phyloP scores from a whole-genome alignment of 2,329 filamentous ascomycete species.

The Diaporthe sp. region DNA sequence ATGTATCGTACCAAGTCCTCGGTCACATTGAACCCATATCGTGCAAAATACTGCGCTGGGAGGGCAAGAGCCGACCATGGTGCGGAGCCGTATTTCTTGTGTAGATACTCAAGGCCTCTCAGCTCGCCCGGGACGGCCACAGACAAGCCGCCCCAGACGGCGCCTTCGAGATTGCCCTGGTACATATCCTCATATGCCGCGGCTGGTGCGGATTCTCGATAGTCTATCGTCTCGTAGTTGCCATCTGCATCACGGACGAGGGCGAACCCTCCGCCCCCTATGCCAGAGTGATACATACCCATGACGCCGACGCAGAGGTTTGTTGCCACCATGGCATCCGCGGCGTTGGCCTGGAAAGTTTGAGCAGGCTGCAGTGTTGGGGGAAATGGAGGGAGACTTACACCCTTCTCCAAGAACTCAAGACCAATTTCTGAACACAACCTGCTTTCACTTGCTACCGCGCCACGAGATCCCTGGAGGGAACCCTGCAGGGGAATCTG shows the following conservation, averaged over 20 bases:
- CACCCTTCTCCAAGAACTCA: slow-evolving; percentile 68
- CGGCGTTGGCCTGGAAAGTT: slow-evolving; percentile 73
- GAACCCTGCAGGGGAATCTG: slow-evolving; percentile 7
- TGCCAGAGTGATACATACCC: slow-evolving; percentile 83
- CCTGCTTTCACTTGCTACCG: slow-evolving; percentile 77
- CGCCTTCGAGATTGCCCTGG: slow-evolving; percentile 74
- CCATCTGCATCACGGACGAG: slow-evolving; percentile 80
- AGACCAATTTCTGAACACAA: slow-evolving; percentile 79
- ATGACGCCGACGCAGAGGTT: slow-evolving; percentile 82
- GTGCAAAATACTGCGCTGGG: slow-evolving; percentile 80
- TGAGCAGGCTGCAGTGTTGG: neutral
- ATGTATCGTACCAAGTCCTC: slow-evolving; percentile 83
- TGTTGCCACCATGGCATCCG: slow-evolving; percentile 80
- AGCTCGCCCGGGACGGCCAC: slow-evolving; percentile 81
- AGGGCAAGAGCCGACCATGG: slow-evolving; percentile 79
- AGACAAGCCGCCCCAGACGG: slow-evolving; percentile 79
- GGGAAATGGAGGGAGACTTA: slow-evolving; percentile 46
- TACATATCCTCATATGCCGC: slow-evolving; percentile 90
- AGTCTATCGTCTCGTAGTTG: slow-evolving; percentile 89
- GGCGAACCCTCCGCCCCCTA: slow-evolving; percentile 93
- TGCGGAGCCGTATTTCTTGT: slow-evolving; percentile 76
- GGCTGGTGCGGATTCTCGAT: slow-evolving; percentile 87
- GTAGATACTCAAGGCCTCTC: slow-evolving; percentile 82
- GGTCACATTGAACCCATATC: slow-evolving; percentile 79
- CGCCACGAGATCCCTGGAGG: slow-evolving; percentile 58